Evolutionary conservation across 768 basidiomycete genomes (phyloP), one percentile per base, ranked within the genome.

Genomic region (Paxillus rubicundulus): DNA sequence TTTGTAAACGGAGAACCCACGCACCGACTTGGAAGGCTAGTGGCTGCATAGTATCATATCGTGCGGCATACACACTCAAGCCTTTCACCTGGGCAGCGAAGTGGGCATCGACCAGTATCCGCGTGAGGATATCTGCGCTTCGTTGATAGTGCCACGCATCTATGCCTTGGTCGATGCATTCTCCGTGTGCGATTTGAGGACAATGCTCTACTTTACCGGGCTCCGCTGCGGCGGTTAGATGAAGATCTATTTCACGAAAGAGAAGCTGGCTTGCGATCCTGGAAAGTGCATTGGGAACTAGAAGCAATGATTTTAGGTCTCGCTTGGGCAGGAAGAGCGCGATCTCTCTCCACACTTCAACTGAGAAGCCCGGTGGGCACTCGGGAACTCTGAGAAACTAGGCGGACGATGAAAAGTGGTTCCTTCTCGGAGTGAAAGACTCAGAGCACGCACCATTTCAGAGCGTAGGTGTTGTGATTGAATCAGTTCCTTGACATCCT

Each of bases 331-430:
- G 75, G 59, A 76, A 82, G 5, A 76, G 68, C 0, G 81, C 85
- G 36, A 89, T 82, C 62, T 87, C 81, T 33, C 82, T 74, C 87
- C 87, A 89, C 47, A 88, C 80, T 68, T 89, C 87, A 6, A 74
- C 73, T 4, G 86, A 86, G 59, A 88, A 80, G 17, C 77, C 76
- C 36, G 79, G 80, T 16, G 74, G 77, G 45, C 73, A 74, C 27
- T 70, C 63, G 9, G 77, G 76, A 14, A 77, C 68, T 40, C 65
- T 56, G 34, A 67, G 57, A 44, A 67, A 64, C 69, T 68, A 55
- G 37, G 20, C 45, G 37, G 39, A 39, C 28, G 9, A 39, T 50
- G 36, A 60, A 33, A 28, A 20, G 43, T 37, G 24, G 38, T 50
- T 49, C 30, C 39, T 27, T 21, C 32, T 9, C 13, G 5, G 43